Evolutionary conservation across 2,329 filamentous ascomycete genomes (phyloP).

Genomic region (Helminthosporium solani): DNA sequence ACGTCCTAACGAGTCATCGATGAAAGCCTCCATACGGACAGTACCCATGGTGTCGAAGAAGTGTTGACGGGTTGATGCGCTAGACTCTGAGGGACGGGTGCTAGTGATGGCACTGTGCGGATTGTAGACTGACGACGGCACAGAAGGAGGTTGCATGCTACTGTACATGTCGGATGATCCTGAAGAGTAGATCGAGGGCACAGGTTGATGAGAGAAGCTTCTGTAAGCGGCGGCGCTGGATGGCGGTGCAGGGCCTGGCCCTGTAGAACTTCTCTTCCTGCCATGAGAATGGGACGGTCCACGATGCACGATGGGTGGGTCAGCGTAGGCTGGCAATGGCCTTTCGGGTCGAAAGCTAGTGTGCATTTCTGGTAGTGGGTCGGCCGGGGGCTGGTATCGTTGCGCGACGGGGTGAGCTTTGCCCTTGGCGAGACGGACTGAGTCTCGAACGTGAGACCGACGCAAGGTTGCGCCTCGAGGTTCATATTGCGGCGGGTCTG

Average conservation of each 20-base stretch:
- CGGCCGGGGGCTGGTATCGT: constrained; percentile 36
- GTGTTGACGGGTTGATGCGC: constrained; percentile 51
- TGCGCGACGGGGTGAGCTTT: constrained; percentile 45
- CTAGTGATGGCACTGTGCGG: constrained; percentile 45
- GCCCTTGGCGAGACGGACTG: constrained; percentile 83
- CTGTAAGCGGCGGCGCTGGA: constrained; percentile 68
- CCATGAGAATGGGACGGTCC: constrained; percentile 72
- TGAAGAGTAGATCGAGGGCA: constrained; percentile 43
- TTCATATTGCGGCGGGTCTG: constrained; percentile 37
- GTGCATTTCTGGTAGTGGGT: constrained; percentile 35
- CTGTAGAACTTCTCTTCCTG: constrained; percentile 87
- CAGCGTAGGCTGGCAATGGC: constrained; percentile 62
- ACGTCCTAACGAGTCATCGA: constrained; percentile 53
- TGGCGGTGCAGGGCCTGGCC: constrained; percentile 65
- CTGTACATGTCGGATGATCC: constrained; percentile 42
- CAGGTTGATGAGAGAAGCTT: constrained; percentile 65
- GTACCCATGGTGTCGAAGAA: constrained; percentile 88
- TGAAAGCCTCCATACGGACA: constrained; percentile 96
- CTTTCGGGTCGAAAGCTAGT: constrained; percentile 36
- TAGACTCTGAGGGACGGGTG: constrained; percentile 54
- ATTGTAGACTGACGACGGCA: constrained; percentile 45
- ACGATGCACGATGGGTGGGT: constrained; percentile 70
- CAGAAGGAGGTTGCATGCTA: constrained; percentile 33
- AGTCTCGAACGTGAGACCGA: constrained; percentile 73
- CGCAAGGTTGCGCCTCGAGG: constrained; percentile 44